Percentiles rank a stretch among this genome's conserved stretches.
phyloP scores from a whole-genome alignment of 148 eudicot genomes.

The Chenopodium formosanum region DNA sequence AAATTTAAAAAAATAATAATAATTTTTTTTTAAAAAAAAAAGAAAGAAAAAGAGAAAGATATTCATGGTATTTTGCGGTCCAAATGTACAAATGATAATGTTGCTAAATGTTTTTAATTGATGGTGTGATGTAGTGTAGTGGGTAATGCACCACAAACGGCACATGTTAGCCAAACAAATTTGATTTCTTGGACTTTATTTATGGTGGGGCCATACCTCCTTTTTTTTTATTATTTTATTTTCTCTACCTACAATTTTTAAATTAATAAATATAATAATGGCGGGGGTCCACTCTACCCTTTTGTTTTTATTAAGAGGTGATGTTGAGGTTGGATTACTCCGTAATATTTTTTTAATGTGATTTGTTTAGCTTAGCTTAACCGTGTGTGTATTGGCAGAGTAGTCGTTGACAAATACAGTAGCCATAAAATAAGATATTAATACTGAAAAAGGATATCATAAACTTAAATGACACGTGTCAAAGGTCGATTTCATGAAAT shows the following conservation, averaged over 20 bases:
- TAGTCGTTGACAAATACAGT: conserved; percentile 19
- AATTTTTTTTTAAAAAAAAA: too few species aligned
- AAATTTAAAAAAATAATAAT: too few species aligned
- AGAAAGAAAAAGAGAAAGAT: background rate
- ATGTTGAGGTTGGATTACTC: conserved; percentile 10
- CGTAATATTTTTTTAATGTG: too few species aligned
- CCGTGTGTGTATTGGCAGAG: conserved; percentile 20
- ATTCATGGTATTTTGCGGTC: conserved; percentile 2
- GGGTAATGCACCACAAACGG: conserved; percentile 10
- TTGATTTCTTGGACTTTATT: conserved; percentile 12
- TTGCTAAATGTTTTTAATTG: conserved; percentile 10
- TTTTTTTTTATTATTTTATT: too few species aligned
- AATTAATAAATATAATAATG: background rate
- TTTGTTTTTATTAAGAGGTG: background rate
- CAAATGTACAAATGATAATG: conserved; percentile 18
- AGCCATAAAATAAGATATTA: background rate
- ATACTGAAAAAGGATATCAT: background rate
- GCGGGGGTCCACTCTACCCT: background rate
- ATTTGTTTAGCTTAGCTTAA: conserved; percentile 15
- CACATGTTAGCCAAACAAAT: conserved; percentile 24
- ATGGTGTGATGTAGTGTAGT: conserved; percentile 6
- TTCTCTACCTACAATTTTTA: too few species aligned
- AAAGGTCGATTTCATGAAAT: conserved; percentile 1
- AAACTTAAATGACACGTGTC: conserved; percentile 21
- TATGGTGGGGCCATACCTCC: background rate